Base-by-base conservation (phyloP, 2,329 filamentous ascomycete species). In the Stagonosporopsis chrysanthemi region DNA sequence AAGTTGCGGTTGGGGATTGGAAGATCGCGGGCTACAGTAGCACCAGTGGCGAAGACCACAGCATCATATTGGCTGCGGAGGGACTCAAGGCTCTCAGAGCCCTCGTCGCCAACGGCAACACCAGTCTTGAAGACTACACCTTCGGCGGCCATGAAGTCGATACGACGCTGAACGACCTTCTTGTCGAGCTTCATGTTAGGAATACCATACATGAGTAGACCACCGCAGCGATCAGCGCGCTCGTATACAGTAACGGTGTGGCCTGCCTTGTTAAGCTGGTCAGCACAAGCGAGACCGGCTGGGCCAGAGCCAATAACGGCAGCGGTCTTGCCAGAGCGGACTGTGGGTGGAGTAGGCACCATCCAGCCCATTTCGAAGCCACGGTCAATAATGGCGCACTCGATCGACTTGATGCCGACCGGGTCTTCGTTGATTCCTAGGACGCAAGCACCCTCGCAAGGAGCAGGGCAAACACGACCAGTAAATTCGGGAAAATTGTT, bases 121-220 rank as follows among this genome's bases (percentile, higher is more conserved):
- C 88, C 87, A 29, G 90, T 90, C 78, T 91, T 87, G 80, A 96
- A 97, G 48, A 84, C 84, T 73, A 97, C 81, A 45, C 94, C 94
- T 79, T 97, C 94, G 3, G 88, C 86, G 52, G 90, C 91, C 91
- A 97, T 94, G 79, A 98, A 92, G 78, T 97, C 91, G 45, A 95
- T 92, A 77, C 94, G 90, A 49, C 94, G 90, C 83, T 97, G 94
- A 59, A 98, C 94, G 63, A 97, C 88, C 74, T 92, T 92, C 85
- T 98, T 98, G 82, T 98, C 94, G 39, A 98, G 90, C 83, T 98
- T 98, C 94, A 98, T 98, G 83, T 98, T 98, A 66, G 94, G 94
- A 67, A 98, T 98, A 67, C 94, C 94, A 75, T 98, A 97, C 94
- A 97, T 97, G 71, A 98, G 86, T 52, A 98, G 84, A 77, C 94